Evolutionary conservation across 2,329 filamentous ascomycete genomes (phyloP), one percentile per base, ranked within the genome.

Genomic region (Fusarium subtropicale): DNA sequence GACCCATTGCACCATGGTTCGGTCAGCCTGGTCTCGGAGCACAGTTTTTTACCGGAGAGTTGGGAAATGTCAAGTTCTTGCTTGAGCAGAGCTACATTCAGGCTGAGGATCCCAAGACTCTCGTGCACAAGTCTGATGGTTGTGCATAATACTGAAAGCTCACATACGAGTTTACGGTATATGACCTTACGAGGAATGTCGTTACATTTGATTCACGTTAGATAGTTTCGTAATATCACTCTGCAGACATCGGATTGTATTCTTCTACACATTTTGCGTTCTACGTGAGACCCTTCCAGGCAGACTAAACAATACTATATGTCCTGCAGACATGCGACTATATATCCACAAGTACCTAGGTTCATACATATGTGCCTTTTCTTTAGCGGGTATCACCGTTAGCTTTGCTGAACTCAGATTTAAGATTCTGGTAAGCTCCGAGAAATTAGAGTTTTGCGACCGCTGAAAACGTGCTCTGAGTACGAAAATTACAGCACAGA

Each of bases 1-100:
- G 84, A 0, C 83, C 83, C 0, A 83, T 86, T 63, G 79, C 81
- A 3, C 78, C 81, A 11, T 85, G 81, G 82, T 86, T 85, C 60
- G 82, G 82, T 11, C 83, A 86, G 75, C 82, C 82, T 0, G 84
- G 84, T 0, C 77, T 83, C 38, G 84, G 84, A 20, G 68, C 74
- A 3, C 74, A 76, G 55, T 76, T 76, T 22, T 76, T 65, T 9
- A 76, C 36, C 71, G 82, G 44, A 77, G 75, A 68, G 12, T 28
- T 60, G 8, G 72, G 72, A 2, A 74, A 72, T 18, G 56, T 74
- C 46, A 58, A 71, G 48, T 55, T 52, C 7, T 24, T 74, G 20
- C 58, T 74, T 51, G 54, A 66, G 22, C 54, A 71, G 6, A 73
- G 59, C 1, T 74, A 64, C 28, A 26, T 74, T 28, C 31, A 60